These are phyloP conservation scores for Aspergillus alliaceus DNA, from an alignment of 2,329 filamentous ascomycete species.

Conservation along the genomic window DNA sequence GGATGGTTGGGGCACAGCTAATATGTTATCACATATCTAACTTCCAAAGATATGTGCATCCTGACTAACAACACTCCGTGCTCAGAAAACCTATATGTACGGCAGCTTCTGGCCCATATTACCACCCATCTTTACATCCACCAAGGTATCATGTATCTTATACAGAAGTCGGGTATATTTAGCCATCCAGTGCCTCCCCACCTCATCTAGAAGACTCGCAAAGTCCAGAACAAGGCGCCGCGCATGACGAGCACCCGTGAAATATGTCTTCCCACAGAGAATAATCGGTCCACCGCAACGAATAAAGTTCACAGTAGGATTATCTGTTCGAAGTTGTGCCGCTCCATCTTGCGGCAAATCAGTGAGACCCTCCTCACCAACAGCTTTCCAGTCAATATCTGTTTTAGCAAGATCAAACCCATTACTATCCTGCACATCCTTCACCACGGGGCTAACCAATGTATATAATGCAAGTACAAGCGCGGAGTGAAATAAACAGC, in stretches of 20 bases:
- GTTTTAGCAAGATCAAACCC: neutral
- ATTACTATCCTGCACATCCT: too few species aligned
- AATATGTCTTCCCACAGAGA: neutral
- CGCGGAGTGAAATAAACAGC: neutral
- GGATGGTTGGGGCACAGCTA: too few species aligned
- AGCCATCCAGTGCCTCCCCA: neutral
- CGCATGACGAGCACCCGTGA: neutral
- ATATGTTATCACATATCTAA: too few species aligned
- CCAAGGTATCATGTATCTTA: neutral
- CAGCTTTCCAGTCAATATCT: neutral
- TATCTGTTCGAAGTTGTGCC: neutral
- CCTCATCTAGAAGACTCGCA: neutral
- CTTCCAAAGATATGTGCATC: too few species aligned
- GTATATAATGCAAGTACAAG: neutral
- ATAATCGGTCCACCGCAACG: neutral
- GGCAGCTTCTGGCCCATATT: neutral
- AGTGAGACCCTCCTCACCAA: neutral
- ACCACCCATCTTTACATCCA: neutral
- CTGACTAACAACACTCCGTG: too few species aligned
- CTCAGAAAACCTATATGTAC: too few species aligned
- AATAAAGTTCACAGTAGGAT: neutral
- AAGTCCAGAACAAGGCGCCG: neutral
- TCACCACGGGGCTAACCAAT: neutral
- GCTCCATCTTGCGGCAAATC: neutral
- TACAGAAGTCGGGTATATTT: neutral